A percentile compares a stretch with the other conserved stretches of the same genome.
Evolutionary conservation across 2,329 filamentous ascomycete species (phyloP).

Genomic region (Trichoderma sp.): DNA sequence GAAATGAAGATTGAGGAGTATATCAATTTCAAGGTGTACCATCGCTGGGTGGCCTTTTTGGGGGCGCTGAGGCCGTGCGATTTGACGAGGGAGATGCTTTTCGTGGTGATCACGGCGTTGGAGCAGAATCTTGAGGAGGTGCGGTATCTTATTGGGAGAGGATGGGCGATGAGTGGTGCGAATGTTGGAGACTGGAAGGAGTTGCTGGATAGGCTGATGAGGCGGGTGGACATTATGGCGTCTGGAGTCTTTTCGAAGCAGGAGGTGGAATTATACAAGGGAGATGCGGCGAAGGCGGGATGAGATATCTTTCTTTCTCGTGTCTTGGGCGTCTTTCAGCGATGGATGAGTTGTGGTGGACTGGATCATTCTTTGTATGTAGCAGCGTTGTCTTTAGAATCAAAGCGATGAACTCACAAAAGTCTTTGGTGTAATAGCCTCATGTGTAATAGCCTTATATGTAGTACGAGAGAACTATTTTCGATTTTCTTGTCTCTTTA

Average conservation of each 20-base stretch:
- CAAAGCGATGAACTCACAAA: background rate
- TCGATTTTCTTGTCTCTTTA: background rate
- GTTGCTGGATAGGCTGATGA: background rate
- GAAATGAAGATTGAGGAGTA: background rate
- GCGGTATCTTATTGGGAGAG: background rate
- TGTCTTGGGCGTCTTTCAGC: background rate
- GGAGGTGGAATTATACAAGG: background rate
- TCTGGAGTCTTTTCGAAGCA: background rate
- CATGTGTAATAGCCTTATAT: background rate
- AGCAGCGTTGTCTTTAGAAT: background rate
- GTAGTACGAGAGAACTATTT: background rate
- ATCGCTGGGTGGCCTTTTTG: background rate
- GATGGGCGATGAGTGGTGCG: background rate
- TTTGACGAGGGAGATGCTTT: background rate
- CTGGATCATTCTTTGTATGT: background rate
- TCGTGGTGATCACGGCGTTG: background rate
- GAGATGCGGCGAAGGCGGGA: background rate
- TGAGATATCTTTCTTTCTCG: background rate
- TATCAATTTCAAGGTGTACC: background rate
- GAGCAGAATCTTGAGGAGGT: background rate
- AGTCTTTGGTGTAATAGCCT: background rate
- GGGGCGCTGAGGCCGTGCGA: background rate
- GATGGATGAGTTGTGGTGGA: background rate
- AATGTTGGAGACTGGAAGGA: background rate
- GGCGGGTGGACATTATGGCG: background rate